Percentiles rank a stretch among this genome's conserved stretches.
Evolutionary conservation across 164 flowering plant genomes (phyloP).

Genomic region (Magnolia officinalis): DNA sequence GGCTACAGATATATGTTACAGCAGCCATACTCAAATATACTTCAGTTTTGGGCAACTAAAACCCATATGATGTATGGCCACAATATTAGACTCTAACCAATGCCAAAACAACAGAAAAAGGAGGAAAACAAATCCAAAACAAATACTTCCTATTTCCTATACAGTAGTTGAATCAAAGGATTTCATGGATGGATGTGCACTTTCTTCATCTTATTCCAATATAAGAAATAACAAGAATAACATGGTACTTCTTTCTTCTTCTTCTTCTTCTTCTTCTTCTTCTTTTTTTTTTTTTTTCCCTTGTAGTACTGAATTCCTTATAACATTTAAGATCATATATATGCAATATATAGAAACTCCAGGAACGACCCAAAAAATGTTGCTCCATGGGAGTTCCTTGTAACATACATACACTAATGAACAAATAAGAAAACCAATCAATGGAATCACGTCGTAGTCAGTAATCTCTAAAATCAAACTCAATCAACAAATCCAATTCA

Average conservation of each 20-base stretch:
- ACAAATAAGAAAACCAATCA: neutral
- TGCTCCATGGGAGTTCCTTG: slow-evolving; percentile 1
- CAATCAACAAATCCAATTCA: neutral
- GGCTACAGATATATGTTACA: no score
- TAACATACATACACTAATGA: neutral
- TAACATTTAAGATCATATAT: slow-evolving; percentile 1
- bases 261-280: neutral
- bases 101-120: neutral
- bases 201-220: neutral
- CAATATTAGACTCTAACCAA: neutral
- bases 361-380: slow-evolving; percentile 2
- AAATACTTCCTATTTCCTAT: neutral
- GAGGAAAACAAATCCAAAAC: neutral
- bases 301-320: neutral
- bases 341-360: neutral
- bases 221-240: neutral
- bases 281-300: no score
- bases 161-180: neutral
- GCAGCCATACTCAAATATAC: no score
- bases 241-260: neutral
- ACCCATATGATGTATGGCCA: neutral
- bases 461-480: slow-evolving; percentile 9
- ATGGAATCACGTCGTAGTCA: slow-evolving; percentile 13
- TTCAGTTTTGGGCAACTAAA: no score
- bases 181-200: neutral